Evolutionary conservation across 768 basidiomycete genomes (phyloP), one percentile per base, ranked within the genome.

Genomic region (Sarcodon aspratus): DNA sequence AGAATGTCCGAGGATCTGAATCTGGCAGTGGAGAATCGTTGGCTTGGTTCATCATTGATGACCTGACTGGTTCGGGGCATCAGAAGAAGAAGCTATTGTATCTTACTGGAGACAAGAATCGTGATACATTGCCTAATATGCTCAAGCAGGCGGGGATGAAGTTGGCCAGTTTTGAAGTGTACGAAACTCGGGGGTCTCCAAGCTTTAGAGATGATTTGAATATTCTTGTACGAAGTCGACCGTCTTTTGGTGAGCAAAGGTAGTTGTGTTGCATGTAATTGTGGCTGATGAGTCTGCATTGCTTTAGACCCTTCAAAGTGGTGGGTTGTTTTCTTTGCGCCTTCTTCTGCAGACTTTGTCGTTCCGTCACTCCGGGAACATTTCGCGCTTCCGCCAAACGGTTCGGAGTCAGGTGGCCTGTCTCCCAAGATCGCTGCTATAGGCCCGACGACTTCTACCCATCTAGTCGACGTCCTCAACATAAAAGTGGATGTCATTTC

Each of bases 81-180:
- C 61, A 8, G 46, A 54, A 9, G 42, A 45, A 35, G 10, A 69
- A 59, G 32, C 58, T 93, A 44, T 61, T 93, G 6, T 91, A 89
- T 59, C 72, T 95, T 8, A 87, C 80, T 9, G 90, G 90, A 17
- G 91, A 93, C 72, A 94, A 92, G 69, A 90, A 87, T 50, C 70
- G 78, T 13, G 85, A 89, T 52, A 81, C 76, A 0, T 62, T 92
- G 1, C 65, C 76, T 0, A 65, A 52, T 12, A 69, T 80, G 8
- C 65, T 92, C 35, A 49, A 52, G 0, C 67, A 66, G 0, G 73
- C 66, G 0, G 69, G 69, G 1, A 59, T 86, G 1, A 55, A 55
- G 33, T 59, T 85, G 32, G 66, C 70, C 4, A 51, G 69, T 10
- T 55, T 89, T 9, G 75, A 83, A 59, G 86, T 87, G 8, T 92